Percentiles rank a stretch among this genome's conserved stretches.
phyloP scores from a whole-genome alignment of 1,284 basidiomycete species.

The Trichosporon asahii region DNA sequence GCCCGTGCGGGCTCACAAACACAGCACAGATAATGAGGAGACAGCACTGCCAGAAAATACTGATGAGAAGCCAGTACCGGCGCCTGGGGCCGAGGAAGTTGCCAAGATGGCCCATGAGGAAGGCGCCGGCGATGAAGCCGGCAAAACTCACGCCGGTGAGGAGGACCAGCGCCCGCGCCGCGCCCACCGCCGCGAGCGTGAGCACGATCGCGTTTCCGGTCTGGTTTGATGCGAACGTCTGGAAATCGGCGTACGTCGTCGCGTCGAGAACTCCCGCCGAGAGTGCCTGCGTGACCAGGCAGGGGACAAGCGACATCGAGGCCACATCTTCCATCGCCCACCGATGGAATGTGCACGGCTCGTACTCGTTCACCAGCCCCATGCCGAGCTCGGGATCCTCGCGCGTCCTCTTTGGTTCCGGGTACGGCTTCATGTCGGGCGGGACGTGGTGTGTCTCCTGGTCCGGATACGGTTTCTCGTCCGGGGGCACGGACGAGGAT shows the following conservation, averaged over 20 bases:
- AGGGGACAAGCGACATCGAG: conserved; percentile 47
- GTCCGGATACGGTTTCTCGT: background rate
- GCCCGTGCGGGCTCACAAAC: conserved; percentile 37
- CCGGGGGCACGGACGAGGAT: background rate
- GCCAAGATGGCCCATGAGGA: conserved; percentile 45
- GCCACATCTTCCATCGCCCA: conserved; percentile 38
- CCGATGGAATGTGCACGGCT: background rate
- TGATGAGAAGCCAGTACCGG: conserved; percentile 39
- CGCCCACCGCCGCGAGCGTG: conserved; percentile 42
- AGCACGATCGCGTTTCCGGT: conserved; percentile 51
- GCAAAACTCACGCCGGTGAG: conserved; percentile 41
- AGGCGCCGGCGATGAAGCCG: conserved; percentile 38
- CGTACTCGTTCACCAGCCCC: background rate
- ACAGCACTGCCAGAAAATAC: conserved; percentile 31
- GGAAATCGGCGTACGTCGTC: conserved; percentile 48
- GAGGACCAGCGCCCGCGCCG: conserved; percentile 30
- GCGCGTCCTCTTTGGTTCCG: background rate
- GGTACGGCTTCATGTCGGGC: background rate
- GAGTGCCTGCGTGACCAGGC: conserved; percentile 41
- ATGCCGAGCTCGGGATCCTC: background rate
- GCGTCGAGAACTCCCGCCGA: conserved; percentile 47
- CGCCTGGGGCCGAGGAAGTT: conserved; percentile 33
- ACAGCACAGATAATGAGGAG: conserved; percentile 35
- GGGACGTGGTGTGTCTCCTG: background rate
- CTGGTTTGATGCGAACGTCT: conserved; percentile 51